Evolutionary conservation across 441 rosid genomes (phyloP).

Genomic region (Lepidium campestre): DNA sequence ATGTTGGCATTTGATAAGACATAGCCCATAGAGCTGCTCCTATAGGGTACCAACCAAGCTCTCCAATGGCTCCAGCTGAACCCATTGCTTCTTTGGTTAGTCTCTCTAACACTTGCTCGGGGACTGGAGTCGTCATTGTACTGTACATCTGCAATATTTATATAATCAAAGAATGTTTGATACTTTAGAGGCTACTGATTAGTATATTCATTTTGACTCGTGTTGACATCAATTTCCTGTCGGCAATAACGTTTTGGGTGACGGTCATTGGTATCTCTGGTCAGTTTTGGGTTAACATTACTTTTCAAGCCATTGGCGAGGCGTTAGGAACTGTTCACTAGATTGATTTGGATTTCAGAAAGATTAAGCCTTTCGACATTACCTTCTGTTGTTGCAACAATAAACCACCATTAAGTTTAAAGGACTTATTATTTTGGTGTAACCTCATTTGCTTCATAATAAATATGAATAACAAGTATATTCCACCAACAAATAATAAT

Average conservation of each 20-base stretch:
- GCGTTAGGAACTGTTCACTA: too few relatives aligned
- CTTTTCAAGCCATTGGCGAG: too few relatives aligned
- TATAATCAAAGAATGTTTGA: neutral
- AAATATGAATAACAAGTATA: neutral
- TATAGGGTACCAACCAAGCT: conserved; percentile 59
- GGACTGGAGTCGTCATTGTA: conserved; percentile 34
- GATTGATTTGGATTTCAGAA: too few relatives aligned
- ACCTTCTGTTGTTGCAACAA: too few relatives aligned
- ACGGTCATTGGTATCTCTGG: too few relatives aligned
- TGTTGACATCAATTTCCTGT: too few relatives aligned
- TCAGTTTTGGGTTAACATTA: too few relatives aligned
- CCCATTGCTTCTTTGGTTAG: conserved; percentile 53
- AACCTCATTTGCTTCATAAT: neutral
- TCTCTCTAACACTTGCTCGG: conserved; percentile 39
- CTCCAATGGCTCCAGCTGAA: conserved; percentile 55
- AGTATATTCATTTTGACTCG: too few relatives aligned
- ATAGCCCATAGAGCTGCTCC: conserved; percentile 58
- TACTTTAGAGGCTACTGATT: neutral
- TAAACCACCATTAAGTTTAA: too few relatives aligned
- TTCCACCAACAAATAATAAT: neutral
- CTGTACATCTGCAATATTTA: conserved; percentile 32
- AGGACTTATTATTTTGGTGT: neutral
- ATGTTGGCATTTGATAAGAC: conserved; percentile 41
- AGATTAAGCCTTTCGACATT: too few relatives aligned
- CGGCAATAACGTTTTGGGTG: too few relatives aligned